A percentile compares a stretch with the other conserved stretches of the same genome.
Conservation (phyloP, 1,284 basidiomycete genomes). For the Fomitopsis pinicola region DNA sequence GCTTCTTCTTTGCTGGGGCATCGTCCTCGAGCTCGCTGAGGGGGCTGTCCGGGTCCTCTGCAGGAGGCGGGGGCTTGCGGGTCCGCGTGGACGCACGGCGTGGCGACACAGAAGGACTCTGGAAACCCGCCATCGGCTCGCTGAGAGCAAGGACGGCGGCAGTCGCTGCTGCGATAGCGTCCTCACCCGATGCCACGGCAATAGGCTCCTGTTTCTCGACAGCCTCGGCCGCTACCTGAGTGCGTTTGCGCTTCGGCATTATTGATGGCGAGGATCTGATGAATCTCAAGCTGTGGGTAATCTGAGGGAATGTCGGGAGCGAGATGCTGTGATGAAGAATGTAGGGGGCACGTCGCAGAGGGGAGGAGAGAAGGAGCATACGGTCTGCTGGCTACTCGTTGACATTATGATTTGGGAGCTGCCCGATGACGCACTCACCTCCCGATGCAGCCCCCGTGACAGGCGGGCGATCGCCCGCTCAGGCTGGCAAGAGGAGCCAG, state of each 20-base stretch:
- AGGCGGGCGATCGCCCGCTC: too few species aligned
- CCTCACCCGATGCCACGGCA: not conserved
- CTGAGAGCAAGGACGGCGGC: conserved; percentile 5
- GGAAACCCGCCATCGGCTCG: not conserved
- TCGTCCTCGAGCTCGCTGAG: not conserved
- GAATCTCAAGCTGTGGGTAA: not conserved
- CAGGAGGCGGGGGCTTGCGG: not conserved
- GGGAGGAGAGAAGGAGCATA: not conserved
- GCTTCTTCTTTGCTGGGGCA: not conserved
- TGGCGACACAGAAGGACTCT: not conserved
- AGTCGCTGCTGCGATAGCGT: conserved; percentile 1
- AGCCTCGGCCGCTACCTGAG: not conserved
- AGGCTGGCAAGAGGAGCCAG: too few species aligned
- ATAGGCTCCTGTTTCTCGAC: not conserved
- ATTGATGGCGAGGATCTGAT: not conserved
- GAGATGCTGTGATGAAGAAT: not conserved
- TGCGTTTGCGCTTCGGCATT: not conserved
- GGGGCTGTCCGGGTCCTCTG: not conserved
- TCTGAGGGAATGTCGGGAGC: not conserved
- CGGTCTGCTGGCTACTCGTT: not conserved
- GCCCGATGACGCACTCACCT: not conserved
- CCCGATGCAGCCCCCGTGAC: too few species aligned
- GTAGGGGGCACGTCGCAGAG: not conserved
- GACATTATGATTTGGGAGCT: not conserved
- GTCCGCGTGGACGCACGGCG: not conserved